A percentile compares a stretch with the other conserved stretches of the same genome.
phyloP scores from a whole-genome alignment of 2,329 filamentous ascomycete genomes.

The Hypocreales sp. region DNA sequence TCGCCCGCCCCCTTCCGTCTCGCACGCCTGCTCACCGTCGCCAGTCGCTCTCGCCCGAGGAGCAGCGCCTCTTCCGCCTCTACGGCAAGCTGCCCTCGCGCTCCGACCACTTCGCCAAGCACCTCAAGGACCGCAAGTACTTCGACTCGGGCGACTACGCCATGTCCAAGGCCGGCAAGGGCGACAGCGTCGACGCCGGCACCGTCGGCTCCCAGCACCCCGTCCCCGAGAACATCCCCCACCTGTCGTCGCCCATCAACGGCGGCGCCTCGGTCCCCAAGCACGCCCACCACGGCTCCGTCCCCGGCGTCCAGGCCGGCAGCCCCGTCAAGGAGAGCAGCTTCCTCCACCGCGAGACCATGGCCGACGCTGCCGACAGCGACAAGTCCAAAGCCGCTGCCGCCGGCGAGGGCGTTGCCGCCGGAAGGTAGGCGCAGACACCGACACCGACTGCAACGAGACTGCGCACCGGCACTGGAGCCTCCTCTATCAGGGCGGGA shows the following conservation, averaged over 20 bases:
- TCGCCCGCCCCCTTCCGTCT: neutral
- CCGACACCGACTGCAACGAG: no score
- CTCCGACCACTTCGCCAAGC: conserved; percentile 93
- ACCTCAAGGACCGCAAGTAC: conserved; percentile 98
- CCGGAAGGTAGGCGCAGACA: conserved; percentile 49
- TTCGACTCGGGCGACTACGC: conserved; percentile 96
- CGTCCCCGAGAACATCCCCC: conserved; percentile 86
- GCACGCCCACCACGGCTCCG: conserved; percentile 21
- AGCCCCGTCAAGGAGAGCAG: conserved; percentile 86
- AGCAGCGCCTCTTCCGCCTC: conserved; percentile 90
- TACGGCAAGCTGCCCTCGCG: conserved; percentile 97
- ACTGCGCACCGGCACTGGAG: no score
- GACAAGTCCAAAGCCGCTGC: conserved; percentile 21
- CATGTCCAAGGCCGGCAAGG: conserved; percentile 93
- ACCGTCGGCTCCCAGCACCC: conserved; percentile 91
- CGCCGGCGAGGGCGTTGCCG: conserved; percentile 36
- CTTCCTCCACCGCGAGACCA: conserved; percentile 72
- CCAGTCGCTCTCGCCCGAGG: conserved; percentile 85
- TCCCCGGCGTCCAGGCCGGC: conserved; percentile 40
- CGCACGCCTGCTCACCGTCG: conserved; percentile 1
- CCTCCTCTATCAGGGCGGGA: no score
- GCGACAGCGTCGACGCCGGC: conserved; percentile 83
- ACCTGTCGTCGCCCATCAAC: conserved; percentile 55
- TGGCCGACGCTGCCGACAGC: conserved; percentile 13
- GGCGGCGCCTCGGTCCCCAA: conserved; percentile 16